Base-by-base conservation (phyloP, 2,329 filamentous ascomycete species). In the Aspergillus aculeatinus region DNA sequence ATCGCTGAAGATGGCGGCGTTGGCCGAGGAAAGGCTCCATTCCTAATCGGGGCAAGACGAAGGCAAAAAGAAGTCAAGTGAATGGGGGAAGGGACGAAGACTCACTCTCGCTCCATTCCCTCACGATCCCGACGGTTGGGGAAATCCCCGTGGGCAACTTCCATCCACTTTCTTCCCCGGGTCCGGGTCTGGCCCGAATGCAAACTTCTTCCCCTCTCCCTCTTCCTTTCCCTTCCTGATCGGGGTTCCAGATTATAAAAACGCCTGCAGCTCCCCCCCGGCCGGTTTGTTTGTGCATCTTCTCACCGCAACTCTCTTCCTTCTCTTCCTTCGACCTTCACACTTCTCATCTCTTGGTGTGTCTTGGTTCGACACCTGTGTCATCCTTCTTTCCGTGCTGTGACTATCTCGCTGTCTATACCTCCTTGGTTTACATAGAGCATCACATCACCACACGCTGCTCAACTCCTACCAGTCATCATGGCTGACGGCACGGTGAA, bases 401-500 rank as follows among this genome's bases (percentile, higher is more conserved):
- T 35, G 19, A 6, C 39, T 27, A 19, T 25, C 27, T 33, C 14
- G 5, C 27, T 21, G 21, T 29, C 23, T 25, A 12, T 12, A 39
- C 21, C 50, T 42, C 19, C 33, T 10, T 47, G 25, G 14, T 19
- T 39, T 53, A 14, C 39, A 12, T 33, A 27, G 33, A 9, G 39
- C 35, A 48, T 12, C 55, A 48, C 29, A 31, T 33, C 44, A 16
- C 27, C 10, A 47, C 33, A 12, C 1, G 12, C 5, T 16, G 14
- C 33, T 16, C 33, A 12, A 35, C 12, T 55, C 51, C 52, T 50
- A 33, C n/a, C 51, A 48, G n/a, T 58, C 57, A 55, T 56, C 55
- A 73, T 73, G 71, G 61, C 70, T 55, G 72, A 70, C 63, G 66
- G 63, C 60, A 80, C 81, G 59, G 67, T 76, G 69, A 82, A 86